Conservation (phyloP, 1,284 basidiomycete species). For the Laetiporus sulphureus region DNA sequence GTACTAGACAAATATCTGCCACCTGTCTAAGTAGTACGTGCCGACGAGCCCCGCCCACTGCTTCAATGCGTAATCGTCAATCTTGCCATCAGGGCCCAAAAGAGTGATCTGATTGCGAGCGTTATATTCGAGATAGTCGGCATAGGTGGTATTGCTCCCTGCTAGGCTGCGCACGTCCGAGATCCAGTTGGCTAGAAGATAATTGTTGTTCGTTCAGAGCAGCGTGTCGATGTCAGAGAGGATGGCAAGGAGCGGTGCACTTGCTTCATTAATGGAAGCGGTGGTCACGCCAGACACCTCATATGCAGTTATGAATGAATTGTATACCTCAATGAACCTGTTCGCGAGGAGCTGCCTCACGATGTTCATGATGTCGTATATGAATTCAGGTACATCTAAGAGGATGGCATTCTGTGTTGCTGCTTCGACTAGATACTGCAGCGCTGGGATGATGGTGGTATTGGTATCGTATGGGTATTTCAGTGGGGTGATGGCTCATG, state of each 20-base stretch:
- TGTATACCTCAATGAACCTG: constrained; percentile 31
- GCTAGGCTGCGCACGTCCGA: constrained; percentile 28
- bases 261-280: constrained; percentile 16
- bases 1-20: constrained; percentile 31
- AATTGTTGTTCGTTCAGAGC: constrained; percentile 30
- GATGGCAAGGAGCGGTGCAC: constrained; percentile 25
- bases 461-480: constrained; percentile 34
- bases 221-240: constrained; percentile 32
- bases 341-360: constrained; percentile 37
- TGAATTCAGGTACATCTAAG: constrained; percentile 27
- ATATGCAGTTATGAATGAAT: constrained; percentile 24
- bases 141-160: constrained; percentile 25
- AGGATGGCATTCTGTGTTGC: constrained; percentile 17
- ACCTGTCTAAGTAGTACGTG: constrained; percentile 31
- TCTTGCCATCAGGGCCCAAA: constrained; percentile 37
- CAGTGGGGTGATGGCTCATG: constrained; percentile 29
- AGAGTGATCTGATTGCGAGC: constrained; percentile 39
- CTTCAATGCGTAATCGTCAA: constrained; percentile 38
- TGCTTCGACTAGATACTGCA: constrained; percentile 29
- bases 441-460: constrained; percentile 30
- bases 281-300: constrained; percentile 17
- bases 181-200: constrained; percentile 34
- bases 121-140: constrained; percentile 31
- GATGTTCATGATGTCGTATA: constrained; percentile 35
- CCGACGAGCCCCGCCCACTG: constrained; percentile 37